These are phyloP conservation scores for Wickerhamomyces canadensis DNA, from an alignment of 805 yeast genomes.

Conservation along the genomic window DNA sequence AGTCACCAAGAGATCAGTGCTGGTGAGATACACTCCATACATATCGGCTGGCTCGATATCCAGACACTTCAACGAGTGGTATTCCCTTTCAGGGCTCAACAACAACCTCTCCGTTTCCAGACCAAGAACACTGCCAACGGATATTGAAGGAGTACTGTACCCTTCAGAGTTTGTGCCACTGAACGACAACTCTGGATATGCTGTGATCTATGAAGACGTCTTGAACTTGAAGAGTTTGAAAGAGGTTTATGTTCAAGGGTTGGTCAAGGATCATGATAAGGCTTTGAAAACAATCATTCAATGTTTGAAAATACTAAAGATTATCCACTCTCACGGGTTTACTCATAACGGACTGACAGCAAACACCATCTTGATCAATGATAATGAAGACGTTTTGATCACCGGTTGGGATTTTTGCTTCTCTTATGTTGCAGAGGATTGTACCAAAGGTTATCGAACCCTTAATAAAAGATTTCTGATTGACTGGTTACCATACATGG, in stretches of 20 bases:
- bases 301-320: conserved; percentile 20
- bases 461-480: conserved; percentile 33
- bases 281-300: conserved; percentile 21
- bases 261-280: conserved; percentile 7
- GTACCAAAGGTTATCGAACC: conserved; percentile 36
- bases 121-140: conserved; percentile 11
- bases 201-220: conserved; percentile 15
- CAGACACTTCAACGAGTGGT: conserved; percentile 21
- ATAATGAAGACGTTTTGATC: conserved; percentile 30
- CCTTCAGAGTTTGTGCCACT: conserved; percentile 14
- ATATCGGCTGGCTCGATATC: conserved; percentile 16
- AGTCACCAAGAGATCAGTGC: conserved; percentile 11
- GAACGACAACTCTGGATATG: conserved; percentile 11
- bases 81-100: conserved; percentile 12
- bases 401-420: conserved; percentile 47
- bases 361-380: conserved; percentile 32
- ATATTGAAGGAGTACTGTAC: conserved; percentile 15
- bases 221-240: conserved; percentile 14
- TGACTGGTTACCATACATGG: conserved; percentile 39
- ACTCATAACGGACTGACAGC: conserved; percentile 44
- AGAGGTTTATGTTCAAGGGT: conserved; percentile 10
- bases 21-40: conserved; percentile 14
- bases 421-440: conserved; percentile 34
- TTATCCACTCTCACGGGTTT: conserved; percentile 35
- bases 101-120: not conserved